A percentile compares a stretch with the other conserved stretches of the same genome.
phyloP scores from a whole-genome alignment of 2,329 filamentous ascomycete genomes.

The Metarhizium sp. region DNA sequence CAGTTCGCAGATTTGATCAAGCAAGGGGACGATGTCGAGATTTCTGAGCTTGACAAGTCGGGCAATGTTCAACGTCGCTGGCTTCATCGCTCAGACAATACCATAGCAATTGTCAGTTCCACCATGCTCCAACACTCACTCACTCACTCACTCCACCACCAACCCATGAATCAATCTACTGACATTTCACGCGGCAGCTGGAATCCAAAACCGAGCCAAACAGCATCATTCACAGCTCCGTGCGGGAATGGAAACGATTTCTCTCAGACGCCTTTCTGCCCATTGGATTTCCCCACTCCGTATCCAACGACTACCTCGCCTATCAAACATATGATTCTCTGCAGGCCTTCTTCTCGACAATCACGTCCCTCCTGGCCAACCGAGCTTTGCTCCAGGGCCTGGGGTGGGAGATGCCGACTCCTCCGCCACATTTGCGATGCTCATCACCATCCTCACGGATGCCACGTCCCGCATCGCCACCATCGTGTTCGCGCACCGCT shows the following conservation, averaged over 20 bases:
- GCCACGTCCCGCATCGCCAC: conserved; percentile 74
- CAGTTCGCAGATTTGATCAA: conserved; percentile 16
- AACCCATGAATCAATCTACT: background rate
- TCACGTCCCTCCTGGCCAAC: conserved; percentile 69
- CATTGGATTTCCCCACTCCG: conserved; percentile 78
- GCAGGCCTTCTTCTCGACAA: conserved; percentile 76
- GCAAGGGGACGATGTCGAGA: conserved; percentile 17
- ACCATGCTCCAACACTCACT: background rate
- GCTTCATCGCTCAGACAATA: conserved; percentile 19
- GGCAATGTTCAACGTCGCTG: conserved; percentile 25
- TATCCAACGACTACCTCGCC: conserved; percentile 74
- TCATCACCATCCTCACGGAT: conserved; percentile 76
- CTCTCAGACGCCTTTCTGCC: conserved; percentile 69
- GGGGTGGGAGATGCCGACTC: conserved; percentile 73
- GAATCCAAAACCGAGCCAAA: conserved; percentile 12
- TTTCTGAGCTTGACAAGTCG: conserved; percentile 28
- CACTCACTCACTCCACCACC: too few species aligned
- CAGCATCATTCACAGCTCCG: conserved; percentile 17
- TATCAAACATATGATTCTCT: conserved; percentile 66
- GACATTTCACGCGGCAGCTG: conserved; percentile 13
- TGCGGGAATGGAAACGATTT: conserved; percentile 27
- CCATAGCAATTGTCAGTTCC: conserved; percentile 16
- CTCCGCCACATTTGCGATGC: conserved; percentile 69
- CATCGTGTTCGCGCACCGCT: conserved; percentile 74
- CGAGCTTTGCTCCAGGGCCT: conserved; percentile 70